These are phyloP conservation scores for Coccomyxa sp. DNA, from an alignment of 139 green algal species.

Conservation along the genomic window DNA sequence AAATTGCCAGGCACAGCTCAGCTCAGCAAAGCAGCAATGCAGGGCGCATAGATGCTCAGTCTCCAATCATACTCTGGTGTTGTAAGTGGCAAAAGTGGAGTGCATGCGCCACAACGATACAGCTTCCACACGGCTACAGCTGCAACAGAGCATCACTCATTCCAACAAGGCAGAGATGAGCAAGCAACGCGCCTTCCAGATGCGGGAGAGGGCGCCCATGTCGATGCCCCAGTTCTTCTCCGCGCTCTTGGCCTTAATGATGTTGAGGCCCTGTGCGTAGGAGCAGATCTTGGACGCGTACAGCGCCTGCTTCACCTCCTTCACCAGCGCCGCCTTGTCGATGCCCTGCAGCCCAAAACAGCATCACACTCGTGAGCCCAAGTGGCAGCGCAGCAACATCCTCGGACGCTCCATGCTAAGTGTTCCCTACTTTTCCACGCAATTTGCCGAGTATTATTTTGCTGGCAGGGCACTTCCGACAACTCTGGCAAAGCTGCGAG, in stretches of 20 bases:
- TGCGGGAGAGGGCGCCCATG: conserved; percentile 86
- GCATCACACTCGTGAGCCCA: not conserved
- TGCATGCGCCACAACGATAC: too few relatives aligned
- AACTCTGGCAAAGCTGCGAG: not conserved
- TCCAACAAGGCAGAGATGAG: too few relatives aligned
- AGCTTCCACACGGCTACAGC: too few relatives aligned
- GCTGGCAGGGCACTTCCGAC: too few relatives aligned
- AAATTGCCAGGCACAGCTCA: too few relatives aligned
- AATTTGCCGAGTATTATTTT: too few relatives aligned
- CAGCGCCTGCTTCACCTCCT: conserved; percentile 80
- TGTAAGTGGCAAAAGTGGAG: too few relatives aligned
- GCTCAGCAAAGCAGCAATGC: too few relatives aligned
- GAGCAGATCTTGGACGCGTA: conserved; percentile 93
- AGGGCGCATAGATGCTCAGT: too few relatives aligned
- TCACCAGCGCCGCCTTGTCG: conserved; percentile 87
- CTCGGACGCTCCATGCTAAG: not conserved
- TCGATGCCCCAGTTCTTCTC: conserved; percentile 90
- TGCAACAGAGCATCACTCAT: too few relatives aligned
- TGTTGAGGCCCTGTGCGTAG: conserved; percentile 98
- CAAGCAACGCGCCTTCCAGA: conserved; percentile 83
- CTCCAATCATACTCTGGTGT: too few relatives aligned
- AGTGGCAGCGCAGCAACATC: not conserved
- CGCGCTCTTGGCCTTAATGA: conserved; percentile 93
- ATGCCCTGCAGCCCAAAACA: conserved; percentile 29
- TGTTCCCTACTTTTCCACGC: not conserved